Evolutionary conservation across 2,329 filamentous ascomycete species (phyloP), one percentile per base, ranked within the genome.

Genomic region (Penicillium sp.): DNA sequence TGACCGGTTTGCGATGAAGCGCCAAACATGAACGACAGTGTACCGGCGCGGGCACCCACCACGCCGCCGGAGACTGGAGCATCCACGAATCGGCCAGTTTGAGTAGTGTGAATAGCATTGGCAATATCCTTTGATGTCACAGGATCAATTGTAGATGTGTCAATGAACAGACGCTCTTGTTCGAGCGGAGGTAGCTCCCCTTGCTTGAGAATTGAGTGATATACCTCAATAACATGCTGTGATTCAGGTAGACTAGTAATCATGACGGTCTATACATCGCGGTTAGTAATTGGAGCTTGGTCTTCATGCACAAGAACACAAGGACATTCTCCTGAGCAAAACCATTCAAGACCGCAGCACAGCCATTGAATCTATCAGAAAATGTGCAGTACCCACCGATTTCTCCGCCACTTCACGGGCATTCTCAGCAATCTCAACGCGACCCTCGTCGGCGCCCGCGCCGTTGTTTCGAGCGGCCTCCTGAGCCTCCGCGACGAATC

Each of bases 61-160:
- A 97, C 93, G 54, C 95, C 95, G 52, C 95, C 95, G 0, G 94
- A 98, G 89, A 99, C 97, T 48, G 95, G 95, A 3, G 95, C 94
- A 74, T 99, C 95, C 60, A 97, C 88, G 72, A 98, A 97, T 55
- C 83, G 84, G 56, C 91, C 91, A 73, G 89, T 85, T 1, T 85
- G 82, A 1, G 87, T 86, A 5, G 85, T 84, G 59, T 82, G 85
- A 1, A 96, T 88, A 26, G 84, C 83, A 62, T 87, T 82, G 25
- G 93, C 92, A 5, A 98, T 89, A 66, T 87, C 84, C 42, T 87
- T 87, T 1, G 93, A 97, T 2, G 93, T 92, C 35, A 87, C 87
- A 0, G 93, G 93, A 77, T 98, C 95, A 73, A 99, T 98, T 16
- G 95, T 99, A 3, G 94, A 98, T 77, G 91, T 94, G 77, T 99